Evolutionary conservation across 2,329 filamentous ascomycete genomes (phyloP).

Genomic region (Fusarium liriodendri): DNA sequence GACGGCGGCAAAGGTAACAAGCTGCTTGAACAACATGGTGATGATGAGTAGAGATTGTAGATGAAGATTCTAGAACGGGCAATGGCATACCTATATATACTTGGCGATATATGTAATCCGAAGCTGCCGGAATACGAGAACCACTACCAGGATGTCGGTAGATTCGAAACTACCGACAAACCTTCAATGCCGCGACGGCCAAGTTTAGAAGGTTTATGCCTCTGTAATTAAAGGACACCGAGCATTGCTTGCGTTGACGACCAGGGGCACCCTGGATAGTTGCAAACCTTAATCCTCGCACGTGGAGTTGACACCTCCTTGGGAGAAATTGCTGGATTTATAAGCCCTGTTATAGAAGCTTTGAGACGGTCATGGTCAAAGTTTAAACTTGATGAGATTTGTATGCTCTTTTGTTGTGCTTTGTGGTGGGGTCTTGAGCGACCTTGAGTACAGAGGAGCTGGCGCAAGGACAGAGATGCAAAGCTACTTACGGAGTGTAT

Average conservation of each 20-base stretch:
- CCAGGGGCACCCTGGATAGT: neutral
- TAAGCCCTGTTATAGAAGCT: neutral
- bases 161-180: slow-evolving; percentile 11
- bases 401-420: neutral
- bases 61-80: neutral
- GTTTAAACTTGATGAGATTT: neutral
- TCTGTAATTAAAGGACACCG: neutral
- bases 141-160: neutral
- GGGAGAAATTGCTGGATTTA: neutral
- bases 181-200: neutral
- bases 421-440: neutral
- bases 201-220: neutral
- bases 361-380: neutral
- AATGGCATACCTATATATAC: neutral
- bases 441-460: too few species aligned
- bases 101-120: neutral
- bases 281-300: neutral
- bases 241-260: neutral
- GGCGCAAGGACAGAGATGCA: neutral
- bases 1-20: slow-evolving; percentile 16
- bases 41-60: neutral
- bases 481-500: too few species aligned
- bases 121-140: slow-evolving; percentile 16
- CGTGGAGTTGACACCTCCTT: neutral
- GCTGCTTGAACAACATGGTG: slow-evolving; percentile 15